Conservation (phyloP, 2,329 filamentous ascomycete genomes). For the Fusarium subtropicale region DNA sequence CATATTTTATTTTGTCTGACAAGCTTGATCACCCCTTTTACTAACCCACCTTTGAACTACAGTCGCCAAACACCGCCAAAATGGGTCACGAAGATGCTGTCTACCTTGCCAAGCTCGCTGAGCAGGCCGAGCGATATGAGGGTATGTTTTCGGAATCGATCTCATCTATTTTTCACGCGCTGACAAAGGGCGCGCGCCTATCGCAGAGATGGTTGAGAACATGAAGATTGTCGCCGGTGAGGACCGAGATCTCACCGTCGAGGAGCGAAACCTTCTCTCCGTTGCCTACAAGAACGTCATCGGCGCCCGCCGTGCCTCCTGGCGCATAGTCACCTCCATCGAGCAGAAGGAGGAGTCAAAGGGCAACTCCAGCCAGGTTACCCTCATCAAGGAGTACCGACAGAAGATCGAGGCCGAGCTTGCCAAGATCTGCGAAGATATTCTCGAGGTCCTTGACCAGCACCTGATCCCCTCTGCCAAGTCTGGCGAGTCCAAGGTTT, state of each 20-base stretch:
- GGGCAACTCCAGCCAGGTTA: slow-evolving; percentile 94
- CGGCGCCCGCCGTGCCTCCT: slow-evolving; percentile 96
- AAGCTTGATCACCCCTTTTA: slow-evolving; percentile 37
- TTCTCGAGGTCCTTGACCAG: slow-evolving; percentile 93
- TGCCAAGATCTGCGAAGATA: slow-evolving; percentile 98
- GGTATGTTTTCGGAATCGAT: slow-evolving; percentile 65
- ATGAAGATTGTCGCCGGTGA: slow-evolving; percentile 99
- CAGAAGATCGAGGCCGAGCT: slow-evolving; percentile 98
- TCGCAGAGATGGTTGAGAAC: slow-evolving; percentile 92
- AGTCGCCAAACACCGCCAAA: slow-evolving; percentile 63
- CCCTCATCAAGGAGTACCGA: slow-evolving; percentile 95
- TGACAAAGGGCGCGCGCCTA: slow-evolving; percentile 68
- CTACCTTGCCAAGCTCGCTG: slow-evolving; percentile 99
- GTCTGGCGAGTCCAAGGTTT: slow-evolving; percentile 98
- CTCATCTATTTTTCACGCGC: slow-evolving; percentile 34
- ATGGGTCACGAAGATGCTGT: slow-evolving; percentile 99
- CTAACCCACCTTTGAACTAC: slow-evolving; percentile 39
- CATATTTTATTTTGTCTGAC: slow-evolving; percentile 37
- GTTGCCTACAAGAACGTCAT: slow-evolving; percentile 99
- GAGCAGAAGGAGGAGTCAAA: slow-evolving; percentile 99
- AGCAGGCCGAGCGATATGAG: slow-evolving; percentile 99
- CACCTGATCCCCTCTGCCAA: slow-evolving; percentile 95
- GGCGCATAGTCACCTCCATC: slow-evolving; percentile 99
- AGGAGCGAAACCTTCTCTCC: slow-evolving; percentile 98
- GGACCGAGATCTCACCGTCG: slow-evolving; percentile 84